Percentiles rank a stretch among this genome's conserved stretches.
Evolutionary conservation across 2,329 filamentous ascomycete species (phyloP).

Genomic region (Diaporthe ampelina): DNA sequence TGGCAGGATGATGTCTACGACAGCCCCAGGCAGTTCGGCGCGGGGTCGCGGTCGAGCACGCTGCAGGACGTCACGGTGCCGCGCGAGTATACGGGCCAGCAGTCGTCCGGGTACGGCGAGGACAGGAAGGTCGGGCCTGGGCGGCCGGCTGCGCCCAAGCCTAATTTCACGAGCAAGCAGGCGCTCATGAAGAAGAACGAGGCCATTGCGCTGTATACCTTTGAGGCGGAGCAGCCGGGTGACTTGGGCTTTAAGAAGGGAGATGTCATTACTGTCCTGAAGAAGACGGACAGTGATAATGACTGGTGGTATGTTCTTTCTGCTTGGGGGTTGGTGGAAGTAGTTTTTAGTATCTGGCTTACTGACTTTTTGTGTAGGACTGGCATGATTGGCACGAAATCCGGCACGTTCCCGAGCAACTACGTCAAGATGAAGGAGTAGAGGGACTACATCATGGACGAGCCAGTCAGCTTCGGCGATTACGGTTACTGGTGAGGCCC

Average conservation of each 20-base stretch:
- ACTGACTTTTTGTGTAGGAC: conserved; percentile 70
- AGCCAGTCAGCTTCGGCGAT: no score
- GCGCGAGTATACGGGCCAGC: conserved; percentile 52
- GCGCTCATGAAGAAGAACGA: conserved; percentile 77
- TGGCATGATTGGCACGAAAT: conserved; percentile 84
- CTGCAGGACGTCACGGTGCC: conserved; percentile 55
- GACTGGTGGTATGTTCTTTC: conserved; percentile 85
- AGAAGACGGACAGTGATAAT: conserved; percentile 92
- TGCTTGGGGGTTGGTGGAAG: not conserved
- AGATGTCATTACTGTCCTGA: conserved; percentile 93
- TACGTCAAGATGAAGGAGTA: conserved; percentile 77
- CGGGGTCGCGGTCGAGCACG: conserved; percentile 65
- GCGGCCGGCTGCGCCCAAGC: conserved; percentile 90
- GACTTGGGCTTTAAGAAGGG: conserved; percentile 98
- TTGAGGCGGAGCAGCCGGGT: conserved; percentile 92
- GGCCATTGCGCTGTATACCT: conserved; percentile 91
- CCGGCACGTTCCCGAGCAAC: conserved; percentile 94
- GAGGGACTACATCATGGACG: not conserved
- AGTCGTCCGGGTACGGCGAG: conserved; percentile 41
- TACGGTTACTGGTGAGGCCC: no score
- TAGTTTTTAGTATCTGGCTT: conserved; percentile 18
- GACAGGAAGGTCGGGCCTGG: conserved; percentile 72
- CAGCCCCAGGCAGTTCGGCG: conserved; percentile 60
- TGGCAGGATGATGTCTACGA: conserved; percentile 86
- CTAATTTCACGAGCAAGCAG: conserved; percentile 78